Evolutionary conservation across 2,329 filamentous ascomycete genomes (phyloP), one percentile per base, ranked within the genome.

Genomic region (Sclerotinia sclerotiorum): DNA sequence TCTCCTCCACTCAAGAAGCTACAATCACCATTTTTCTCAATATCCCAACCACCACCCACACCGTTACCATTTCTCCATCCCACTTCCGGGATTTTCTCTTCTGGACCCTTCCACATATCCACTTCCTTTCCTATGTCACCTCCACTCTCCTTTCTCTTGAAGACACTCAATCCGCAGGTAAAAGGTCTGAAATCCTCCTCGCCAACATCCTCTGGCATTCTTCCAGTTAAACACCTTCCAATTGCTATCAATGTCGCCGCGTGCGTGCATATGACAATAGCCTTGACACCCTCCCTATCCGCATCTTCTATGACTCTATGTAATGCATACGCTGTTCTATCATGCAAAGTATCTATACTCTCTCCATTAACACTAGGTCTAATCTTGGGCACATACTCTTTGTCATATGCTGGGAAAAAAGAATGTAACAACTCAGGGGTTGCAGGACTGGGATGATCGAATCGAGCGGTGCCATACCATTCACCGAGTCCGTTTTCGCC

Each of bases 391-490:
- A 77, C 80, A 77, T 94, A 90, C 69, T 89, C 84, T 54, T 88
- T 78, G 57, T 84, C 75, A 70, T 80, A 82, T 42, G 72, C 70
- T 7, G 89, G 88, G 78, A 97, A 97, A 71, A 92, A 84, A 27
- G 78, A 78, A 70, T 85, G 84, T 70, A 99, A 84, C 46, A 85
- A 81, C 39, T 83, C 74, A 19, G 89, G 81, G 4, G 85, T 80
- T 3, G 93, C 92, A 2, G 94, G 93, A 21, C 85, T 84, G 0
- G 95, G 95, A 76, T 98, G 95, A 67, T 91, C 85, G 79, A 97
- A 97, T 69, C 88, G 88, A 21, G 94, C 93, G 60, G 87, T 84
- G 35, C 95, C 95, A 78, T 95, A 98, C 90, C 95, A 98, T 82
- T 99, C 95, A 70, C 92, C 90, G 51, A 88, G 75, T 17, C 86